Percentiles rank a stretch among this genome's conserved stretches.
These are phyloP conservation scores for Medicago truncatula DNA, from an alignment of 306 rosid genomes.

Conservation along the genomic window MtrunA17r5.0-ANR NC_053045.1:8285501-8286000, in stretches of 20 bases:
- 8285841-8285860: not conserved
- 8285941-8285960: not conserved
- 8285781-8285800: not conserved
- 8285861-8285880: constrained; percentile 35
- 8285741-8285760: not conserved
- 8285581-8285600: not conserved
- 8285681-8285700: too few species aligned
- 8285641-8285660: constrained; percentile 25
- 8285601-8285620: too few species aligned
- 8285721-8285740: not conserved
- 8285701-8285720: not conserved
- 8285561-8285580: not conserved
- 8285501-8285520: constrained; percentile 3
- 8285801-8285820: not conserved
- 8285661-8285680: not conserved
- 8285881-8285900: not conserved
- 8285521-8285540: too few species aligned
- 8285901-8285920: not conserved
- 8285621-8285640: too few species aligned
- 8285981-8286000: too few species aligned
- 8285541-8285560: too few species aligned
- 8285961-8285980: constrained; percentile 13
- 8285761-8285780: not conserved
- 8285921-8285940: not conserved
- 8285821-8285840: constrained; percentile 15